Evolutionary conservation across 768 basidiomycete genomes (phyloP).

Genomic region (Tulasnella sp.): DNA sequence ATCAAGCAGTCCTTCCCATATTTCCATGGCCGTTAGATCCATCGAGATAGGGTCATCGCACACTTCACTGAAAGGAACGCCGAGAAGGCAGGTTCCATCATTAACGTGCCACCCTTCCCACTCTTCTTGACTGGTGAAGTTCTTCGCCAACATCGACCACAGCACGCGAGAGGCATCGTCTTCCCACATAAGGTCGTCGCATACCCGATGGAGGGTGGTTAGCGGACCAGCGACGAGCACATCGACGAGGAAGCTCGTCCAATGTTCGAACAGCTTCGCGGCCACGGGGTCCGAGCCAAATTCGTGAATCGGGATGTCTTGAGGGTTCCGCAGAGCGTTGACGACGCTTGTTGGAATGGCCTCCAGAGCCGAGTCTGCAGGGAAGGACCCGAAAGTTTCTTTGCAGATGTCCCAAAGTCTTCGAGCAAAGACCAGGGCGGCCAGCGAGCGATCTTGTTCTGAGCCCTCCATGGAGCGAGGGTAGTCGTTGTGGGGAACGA

Average conservation of each 20-base stretch:
- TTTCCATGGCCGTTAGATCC: conserved; percentile 1
- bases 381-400: neutral
- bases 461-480: conserved; percentile 20
- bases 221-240: conserved; percentile 15
- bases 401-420: conserved; percentile 23
- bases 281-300: neutral
- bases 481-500: neutral
- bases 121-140: conserved; percentile 12
- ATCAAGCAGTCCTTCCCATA: conserved; percentile 27
- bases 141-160: conserved; percentile 7
- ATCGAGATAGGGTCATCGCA: conserved; percentile 28
- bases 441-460: neutral
- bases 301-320: conserved; percentile 1
- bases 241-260: conserved; percentile 30
- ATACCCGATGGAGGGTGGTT: neutral
- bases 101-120: conserved; percentile 2
- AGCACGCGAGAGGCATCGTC: conserved; percentile 9
- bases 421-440: conserved; percentile 6
- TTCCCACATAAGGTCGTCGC: conserved; percentile 23
- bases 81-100: conserved; percentile 14
- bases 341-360: neutral
- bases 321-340: neutral
- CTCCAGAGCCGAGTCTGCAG: neutral
- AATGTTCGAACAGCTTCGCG: conserved; percentile 21
- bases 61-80: conserved; percentile 30